These are phyloP conservation scores for Teunomyces gatunensis DNA, from an alignment of 805 yeast genomes.

Conservation along the genomic window DNA sequence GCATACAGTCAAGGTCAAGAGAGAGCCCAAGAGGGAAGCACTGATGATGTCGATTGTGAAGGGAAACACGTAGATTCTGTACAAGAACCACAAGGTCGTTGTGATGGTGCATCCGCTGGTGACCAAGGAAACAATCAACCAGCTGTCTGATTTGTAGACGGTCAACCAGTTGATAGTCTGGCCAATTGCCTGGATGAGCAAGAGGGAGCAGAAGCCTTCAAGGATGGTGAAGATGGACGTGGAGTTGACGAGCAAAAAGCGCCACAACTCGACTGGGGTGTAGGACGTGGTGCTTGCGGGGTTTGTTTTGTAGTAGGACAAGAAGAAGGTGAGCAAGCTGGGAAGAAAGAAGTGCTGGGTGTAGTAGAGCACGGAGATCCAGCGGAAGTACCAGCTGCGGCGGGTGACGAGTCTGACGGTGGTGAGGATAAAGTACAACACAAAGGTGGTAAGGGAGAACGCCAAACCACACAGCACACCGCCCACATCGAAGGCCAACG, in stretches of 20 bases:
- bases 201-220: constrained; percentile 90
- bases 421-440: constrained; percentile 67
- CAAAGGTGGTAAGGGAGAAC: constrained; percentile 62
- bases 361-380: constrained; percentile 59
- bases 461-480: constrained; percentile 88
- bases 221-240: constrained; percentile 86
- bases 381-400: constrained; percentile 39
- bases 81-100: constrained; percentile 71
- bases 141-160: constrained; percentile 59
- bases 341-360: constrained; percentile 83
- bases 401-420: constrained; percentile 60
- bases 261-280: constrained; percentile 63
- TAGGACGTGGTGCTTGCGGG: constrained; percentile 20
- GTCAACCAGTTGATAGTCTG: constrained; percentile 74
- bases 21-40: constrained; percentile 84
- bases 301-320: constrained; percentile 46
- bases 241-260: constrained; percentile 64
- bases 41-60: constrained; percentile 65
- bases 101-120: constrained; percentile 75
- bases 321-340: constrained; percentile 66
- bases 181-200: constrained; percentile 91
- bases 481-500: constrained; percentile 91
- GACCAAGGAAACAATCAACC: constrained; percentile 74
- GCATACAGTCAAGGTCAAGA: constrained; percentile 70
- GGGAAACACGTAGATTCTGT: constrained; percentile 79